Percentiles rank a stretch among this genome's conserved stretches.
Conservation (phyloP, 2,329 filamentous ascomycete species). For the Fusarium albosuccineum region DNA sequence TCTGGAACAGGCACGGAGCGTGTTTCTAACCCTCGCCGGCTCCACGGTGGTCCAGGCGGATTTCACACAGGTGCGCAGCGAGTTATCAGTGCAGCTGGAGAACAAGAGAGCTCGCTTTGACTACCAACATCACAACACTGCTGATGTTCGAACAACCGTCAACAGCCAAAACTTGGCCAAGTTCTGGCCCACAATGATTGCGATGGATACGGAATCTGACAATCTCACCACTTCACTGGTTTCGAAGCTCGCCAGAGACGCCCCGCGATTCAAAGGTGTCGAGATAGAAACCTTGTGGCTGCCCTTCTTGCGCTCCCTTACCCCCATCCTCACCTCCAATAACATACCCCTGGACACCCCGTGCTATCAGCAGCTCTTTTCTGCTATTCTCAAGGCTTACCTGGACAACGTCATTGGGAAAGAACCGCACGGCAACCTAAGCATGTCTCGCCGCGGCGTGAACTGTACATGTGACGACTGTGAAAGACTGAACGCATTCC, state of each 20-base stretch:
- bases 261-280: constrained; percentile 13
- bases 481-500: constrained; percentile 43
- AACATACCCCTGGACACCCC: constrained; percentile 19
- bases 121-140: not conserved
- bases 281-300: constrained; percentile 48
- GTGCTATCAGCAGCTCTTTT: constrained; percentile 44
- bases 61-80: constrained; percentile 11
- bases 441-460: constrained; percentile 14
- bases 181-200: constrained; percentile 22
- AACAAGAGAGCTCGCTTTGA: not conserved
- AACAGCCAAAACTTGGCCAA: not conserved
- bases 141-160: too few species aligned
- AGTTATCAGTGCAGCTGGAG: not conserved
- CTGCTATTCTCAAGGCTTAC: constrained; percentile 38
- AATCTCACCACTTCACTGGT: constrained; percentile 38
- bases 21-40: constrained; percentile 10
- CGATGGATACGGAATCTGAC: constrained; percentile 26
- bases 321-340: constrained; percentile 21
- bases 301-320: constrained; percentile 45
- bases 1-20: not conserved
- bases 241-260: constrained; percentile 32
- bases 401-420: constrained; percentile 39
- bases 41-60: constrained; percentile 13
- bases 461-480: constrained; percentile 46
- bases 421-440: constrained; percentile 19